Conservation (phyloP, 352 stramenopile genomes). For the Phytophthora quininea region DNA sequence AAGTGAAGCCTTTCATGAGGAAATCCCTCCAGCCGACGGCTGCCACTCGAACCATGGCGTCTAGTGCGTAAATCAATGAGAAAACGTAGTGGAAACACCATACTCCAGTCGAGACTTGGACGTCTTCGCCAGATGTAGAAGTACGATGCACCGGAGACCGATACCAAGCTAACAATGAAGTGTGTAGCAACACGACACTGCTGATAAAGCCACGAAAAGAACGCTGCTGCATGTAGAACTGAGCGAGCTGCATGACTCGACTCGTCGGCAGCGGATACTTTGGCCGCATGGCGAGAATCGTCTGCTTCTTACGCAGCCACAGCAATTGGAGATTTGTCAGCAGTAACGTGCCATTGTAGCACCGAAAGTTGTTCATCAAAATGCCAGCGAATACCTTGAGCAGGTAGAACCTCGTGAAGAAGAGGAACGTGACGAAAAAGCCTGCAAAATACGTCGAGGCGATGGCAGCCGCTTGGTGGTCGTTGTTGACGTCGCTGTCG, state of each 20-base stretch:
- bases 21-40: conserved; percentile 84
- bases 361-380: conserved; percentile 89
- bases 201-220: conserved; percentile 71
- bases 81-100: conserved; percentile 87
- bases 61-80: conserved; percentile 75
- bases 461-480: conserved; percentile 72
- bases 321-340: conserved; percentile 81
- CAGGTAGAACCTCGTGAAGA: conserved; percentile 80
- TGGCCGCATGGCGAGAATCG: conserved; percentile 63
- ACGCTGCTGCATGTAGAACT: conserved; percentile 72
- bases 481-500: conserved; percentile 57
- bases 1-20: conserved; percentile 85
- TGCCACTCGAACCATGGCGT: conserved; percentile 69
- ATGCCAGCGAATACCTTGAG: conserved; percentile 81
- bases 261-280: conserved; percentile 80
- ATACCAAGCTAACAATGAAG: conserved; percentile 74
- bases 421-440: conserved; percentile 85
- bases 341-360: conserved; percentile 81
- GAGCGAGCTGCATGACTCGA: conserved; percentile 55
- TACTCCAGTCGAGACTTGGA: conserved; percentile 39
- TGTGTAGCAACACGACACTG: conserved; percentile 68
- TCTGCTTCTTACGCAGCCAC: conserved; percentile 75
- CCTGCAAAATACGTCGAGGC: conserved; percentile 82
- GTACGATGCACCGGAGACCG: conserved; percentile 57
- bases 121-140: conserved; percentile 33